Evolutionary conservation across 495 filamentous ascomycete genomes (phyloP).

Genomic region (Articulospora tetracladia): DNA sequence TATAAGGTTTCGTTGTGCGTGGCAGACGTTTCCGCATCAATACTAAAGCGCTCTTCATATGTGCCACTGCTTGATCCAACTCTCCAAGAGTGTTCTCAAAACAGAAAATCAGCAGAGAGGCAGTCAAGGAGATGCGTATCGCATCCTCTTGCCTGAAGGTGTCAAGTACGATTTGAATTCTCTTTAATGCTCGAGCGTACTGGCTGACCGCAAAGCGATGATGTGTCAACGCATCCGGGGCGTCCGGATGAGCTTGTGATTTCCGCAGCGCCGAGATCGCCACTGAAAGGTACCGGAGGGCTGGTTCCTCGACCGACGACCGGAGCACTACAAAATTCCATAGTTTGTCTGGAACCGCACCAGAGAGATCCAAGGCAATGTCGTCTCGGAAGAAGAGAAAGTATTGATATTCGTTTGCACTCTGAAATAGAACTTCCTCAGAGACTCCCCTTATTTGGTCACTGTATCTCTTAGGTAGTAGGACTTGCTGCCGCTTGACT

Average conservation of each 20-base stretch:
- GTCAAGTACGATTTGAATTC: slow-evolving; percentile 1
- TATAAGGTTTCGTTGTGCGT: not conserved
- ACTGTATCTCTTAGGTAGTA: not conserved
- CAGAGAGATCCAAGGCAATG: slow-evolving; percentile 51
- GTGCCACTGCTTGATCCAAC: slow-evolving; percentile 1
- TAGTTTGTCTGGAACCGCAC: slow-evolving; percentile 53
- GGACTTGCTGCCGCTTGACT: not conserved
- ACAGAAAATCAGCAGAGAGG: slow-evolving; percentile 13
- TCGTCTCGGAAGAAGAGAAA: slow-evolving; percentile 55
- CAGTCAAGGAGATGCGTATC: slow-evolving; percentile 5
- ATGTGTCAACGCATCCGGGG: not conserved
- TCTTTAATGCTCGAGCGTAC: slow-evolving; percentile 7
- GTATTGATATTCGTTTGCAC: slow-evolving; percentile 30
- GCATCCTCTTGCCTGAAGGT: not conserved
- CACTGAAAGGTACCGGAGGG: slow-evolving; percentile 56
- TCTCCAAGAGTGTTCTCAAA: slow-evolving; percentile 14
- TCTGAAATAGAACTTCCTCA: slow-evolving; percentile 1
- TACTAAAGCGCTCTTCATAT: slow-evolving; percentile 8
- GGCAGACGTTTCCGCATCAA: slow-evolving; percentile 18
- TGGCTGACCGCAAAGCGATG: not conserved
- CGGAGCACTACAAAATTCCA: slow-evolving; percentile 53
- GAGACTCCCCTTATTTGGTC: not conserved
- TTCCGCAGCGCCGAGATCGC: slow-evolving; percentile 53
- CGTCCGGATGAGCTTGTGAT: slow-evolving; percentile 34
- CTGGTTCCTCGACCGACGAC: slow-evolving; percentile 52